A percentile compares a stretch with the other conserved stretches of the same genome.
These are phyloP conservation scores for Pyrus pyrifolia DNA, from an alignment of 306 rosid genomes.

Conservation along the genomic window DNA sequence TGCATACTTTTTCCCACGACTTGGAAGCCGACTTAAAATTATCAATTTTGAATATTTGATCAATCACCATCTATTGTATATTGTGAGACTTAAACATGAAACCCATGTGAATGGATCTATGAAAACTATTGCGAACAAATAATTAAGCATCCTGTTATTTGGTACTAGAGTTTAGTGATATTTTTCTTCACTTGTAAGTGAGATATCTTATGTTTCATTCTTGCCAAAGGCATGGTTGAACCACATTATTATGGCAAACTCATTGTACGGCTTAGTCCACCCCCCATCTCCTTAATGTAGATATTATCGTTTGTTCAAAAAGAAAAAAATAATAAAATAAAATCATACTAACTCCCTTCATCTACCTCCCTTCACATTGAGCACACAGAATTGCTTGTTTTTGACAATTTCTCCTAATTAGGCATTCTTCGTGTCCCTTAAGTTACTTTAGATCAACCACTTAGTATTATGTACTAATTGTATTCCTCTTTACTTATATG, in stretches of 20 bases:
- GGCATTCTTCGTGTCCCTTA: background rate
- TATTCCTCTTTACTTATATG: too few species aligned
- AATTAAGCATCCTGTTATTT: background rate
- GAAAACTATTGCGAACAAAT: background rate
- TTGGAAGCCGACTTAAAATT: too few species aligned
- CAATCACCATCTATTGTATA: too few species aligned
- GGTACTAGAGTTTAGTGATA: too few species aligned
- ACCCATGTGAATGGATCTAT: background rate
- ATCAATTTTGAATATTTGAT: background rate
- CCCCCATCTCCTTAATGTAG: fast-evolving
- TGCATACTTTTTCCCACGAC: background rate
- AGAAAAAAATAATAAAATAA: too few species aligned
- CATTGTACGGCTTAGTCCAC: too few species aligned
- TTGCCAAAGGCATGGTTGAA: too few species aligned
- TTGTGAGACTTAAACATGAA: background rate
- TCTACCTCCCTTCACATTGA: background rate
- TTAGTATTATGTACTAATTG: too few species aligned
- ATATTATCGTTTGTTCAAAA: too few species aligned
- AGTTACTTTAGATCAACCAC: background rate
- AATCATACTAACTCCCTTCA: background rate
- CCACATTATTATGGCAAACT: too few species aligned
- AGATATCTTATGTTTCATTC: too few species aligned
- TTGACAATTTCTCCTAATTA: background rate
- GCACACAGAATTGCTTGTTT: background rate
- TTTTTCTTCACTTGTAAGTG: too few species aligned